Evolutionary conservation across 257 asterid genomes (phyloP).

Genomic region (Asclepias syriaca): DNA sequence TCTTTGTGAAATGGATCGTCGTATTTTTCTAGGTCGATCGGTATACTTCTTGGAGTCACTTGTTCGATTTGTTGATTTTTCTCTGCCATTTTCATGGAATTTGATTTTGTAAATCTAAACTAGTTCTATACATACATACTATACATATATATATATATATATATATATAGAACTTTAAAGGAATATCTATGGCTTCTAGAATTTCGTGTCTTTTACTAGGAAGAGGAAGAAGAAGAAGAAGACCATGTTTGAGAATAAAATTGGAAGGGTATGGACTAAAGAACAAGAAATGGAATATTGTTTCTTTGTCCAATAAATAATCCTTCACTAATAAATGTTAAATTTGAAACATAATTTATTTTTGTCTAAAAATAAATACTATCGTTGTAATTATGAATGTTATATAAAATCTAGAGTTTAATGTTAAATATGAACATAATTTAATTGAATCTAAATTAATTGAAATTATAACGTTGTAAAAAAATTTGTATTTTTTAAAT

Average conservation of each 20-base stretch:
- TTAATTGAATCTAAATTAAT: too few species aligned
- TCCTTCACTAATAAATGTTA: too few species aligned
- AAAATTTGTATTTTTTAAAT: too few species aligned
- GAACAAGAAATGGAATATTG: not conserved
- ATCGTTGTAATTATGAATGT: too few species aligned
- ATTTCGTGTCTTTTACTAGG: not conserved
- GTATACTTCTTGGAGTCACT: slow-evolving; percentile 22
- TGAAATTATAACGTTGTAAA: too few species aligned
- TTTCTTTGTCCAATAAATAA: not conserved
- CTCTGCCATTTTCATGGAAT: slow-evolving; percentile 12
- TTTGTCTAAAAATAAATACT: too few species aligned
- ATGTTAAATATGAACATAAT: too few species aligned
- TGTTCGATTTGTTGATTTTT: slow-evolving; percentile 31
- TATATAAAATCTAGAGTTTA: too few species aligned
- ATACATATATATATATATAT: too few species aligned
- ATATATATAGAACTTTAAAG: too few species aligned
- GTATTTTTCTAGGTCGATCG: slow-evolving; percentile 12
- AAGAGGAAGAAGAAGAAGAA: too few species aligned
- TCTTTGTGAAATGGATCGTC: slow-evolving; percentile 15
- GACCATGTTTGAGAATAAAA: not conserved
- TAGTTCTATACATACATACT: not conserved
- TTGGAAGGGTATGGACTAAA: not conserved
- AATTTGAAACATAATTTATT: too few species aligned
- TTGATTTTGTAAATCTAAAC: not conserved
- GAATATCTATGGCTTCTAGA: not conserved